These are phyloP conservation scores for Thielaviopsis punctulata DNA, from an alignment of 2,329 filamentous ascomycete species.

Conservation along the genomic window DNA sequence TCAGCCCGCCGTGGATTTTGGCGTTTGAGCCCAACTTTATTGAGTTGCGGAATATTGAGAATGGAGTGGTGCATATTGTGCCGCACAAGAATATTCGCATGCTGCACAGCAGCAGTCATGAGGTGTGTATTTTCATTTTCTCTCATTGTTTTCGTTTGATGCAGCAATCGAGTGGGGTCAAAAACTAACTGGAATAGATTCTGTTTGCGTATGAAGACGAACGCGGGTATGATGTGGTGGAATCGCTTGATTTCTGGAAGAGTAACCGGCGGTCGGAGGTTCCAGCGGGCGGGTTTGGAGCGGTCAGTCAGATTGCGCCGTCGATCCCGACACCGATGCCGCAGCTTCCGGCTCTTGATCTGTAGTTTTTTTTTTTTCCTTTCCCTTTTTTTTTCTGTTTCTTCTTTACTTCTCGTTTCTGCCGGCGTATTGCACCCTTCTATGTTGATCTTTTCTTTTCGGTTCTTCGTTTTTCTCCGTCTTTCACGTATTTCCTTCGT, in stretches of 20 bases:
- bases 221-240: slow-evolving; percentile 78
- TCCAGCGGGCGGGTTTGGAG: slow-evolving; percentile 5
- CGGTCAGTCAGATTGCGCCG: neutral
- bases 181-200: slow-evolving; percentile 41
- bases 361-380: slow-evolving; percentile 2
- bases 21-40: slow-evolving; percentile 97
- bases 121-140: slow-evolving; percentile 36
- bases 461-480: slow-evolving; percentile 3
- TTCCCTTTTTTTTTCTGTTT: slow-evolving; percentile 1
- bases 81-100: slow-evolving; percentile 94
- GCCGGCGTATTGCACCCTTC: neutral
- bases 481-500: neutral
- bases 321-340: neutral
- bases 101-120: slow-evolving; percentile 90
- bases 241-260: slow-evolving; percentile 94
- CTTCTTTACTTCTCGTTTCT: neutral
- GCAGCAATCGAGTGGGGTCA: slow-evolving; percentile 13
- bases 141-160: neutral
- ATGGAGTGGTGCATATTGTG: slow-evolving; percentile 84
- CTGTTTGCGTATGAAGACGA: slow-evolving; percentile 97
- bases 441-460: slow-evolving; percentile 3
- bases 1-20: slow-evolving; percentile 92
- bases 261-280: slow-evolving; percentile 35
- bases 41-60: slow-evolving; percentile 90
- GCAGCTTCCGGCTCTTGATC: slow-evolving; percentile 7